Evolutionary conservation across 805 yeast genomes (phyloP), one percentile per base, ranked within the genome.

Genomic region (Saturnispora hagleri): DNA sequence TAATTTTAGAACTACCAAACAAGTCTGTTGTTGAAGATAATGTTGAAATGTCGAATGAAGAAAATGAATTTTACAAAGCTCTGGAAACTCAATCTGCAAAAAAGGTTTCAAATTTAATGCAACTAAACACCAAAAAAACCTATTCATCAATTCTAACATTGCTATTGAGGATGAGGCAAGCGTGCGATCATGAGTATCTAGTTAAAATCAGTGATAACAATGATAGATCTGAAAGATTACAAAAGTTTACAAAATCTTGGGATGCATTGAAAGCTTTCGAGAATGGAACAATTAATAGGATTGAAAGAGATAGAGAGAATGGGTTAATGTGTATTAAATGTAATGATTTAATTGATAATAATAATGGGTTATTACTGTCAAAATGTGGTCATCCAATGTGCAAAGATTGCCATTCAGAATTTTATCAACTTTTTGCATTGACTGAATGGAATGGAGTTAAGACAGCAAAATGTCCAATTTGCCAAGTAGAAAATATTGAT

Each of bases 331-430:
- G 96, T 65, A 83, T 88, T 3, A 65, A 79, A 47, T 89, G 96
- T 62, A 69, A 72, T 56, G 89, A 85, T 50, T 71, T 71, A 2
- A 62, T 72, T 33, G 70, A 70, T 54, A 74, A 71, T 22, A 70
- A 68, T n/a, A 64, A 72, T 6, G 69, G 75, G 20, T 61, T 69
- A n/a, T 60, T 78, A 34, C 73, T 75, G 51, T 72, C 69, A 54
- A 79, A 71, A 1, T 89, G 97, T 74, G 95, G 95, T 0, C 96
- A 89, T 66, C 70, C 77, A 55, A 63, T 86, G 1, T 89, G 97
- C 64, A 63, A 64, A 24, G 79, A 76, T 44, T 80, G 89, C 59
- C 68, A 76, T 34, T 76, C 69, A 3, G 73, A 74, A 27, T 82
- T 80, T 59, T 71, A 73, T 56, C 80, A 79, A 35, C 68, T 68